Base-by-base conservation (phyloP, 1,284 basidiomycete genomes). In the Erythrobasidium hasegawianum region DNA sequence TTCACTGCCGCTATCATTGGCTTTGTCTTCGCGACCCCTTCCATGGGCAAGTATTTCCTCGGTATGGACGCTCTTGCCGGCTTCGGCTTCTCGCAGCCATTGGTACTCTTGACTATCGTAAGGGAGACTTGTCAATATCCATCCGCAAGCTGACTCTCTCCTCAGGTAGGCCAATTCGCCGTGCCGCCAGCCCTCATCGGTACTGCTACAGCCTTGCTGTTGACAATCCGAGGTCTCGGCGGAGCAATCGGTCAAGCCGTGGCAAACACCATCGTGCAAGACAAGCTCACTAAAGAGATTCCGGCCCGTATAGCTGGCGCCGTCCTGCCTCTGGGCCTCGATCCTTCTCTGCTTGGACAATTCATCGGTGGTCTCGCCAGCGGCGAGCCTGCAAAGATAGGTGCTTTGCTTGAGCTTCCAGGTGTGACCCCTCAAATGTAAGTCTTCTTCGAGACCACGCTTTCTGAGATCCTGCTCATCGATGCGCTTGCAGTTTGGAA, bases 291-390 rank as follows among this genome's bases (percentile, higher is more conserved):
- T 13, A 43, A 40, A 22, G 27, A 45, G 22, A 41, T 59, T 8
- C 41, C 22, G 5, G 40, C 38, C 16, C 33, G 29, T 24, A 59
- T 59, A 11, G 57, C 57, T 3, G 41, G 33, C 27, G 57, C 41
- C 20, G 47, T 43, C 16, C 43, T 59, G 13, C 57, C 57, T 1
- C 14, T 62, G 0, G 50, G 60, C 20, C 39, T 50, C 1, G 45
- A 54, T 29, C 60, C 60, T 8, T n/a, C n/a, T 26, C 60, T 54
- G 22, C 52, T 62, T 8, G 60, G 60, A 20, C 38, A 39, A 0
- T 45, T 62, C 18, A 62, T 62, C 50, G 60, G 60, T 13, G 60
- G 33, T 11, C 33, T 52, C 18, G 60, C 60, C 2, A 62, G 50
- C n/a, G 60, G 60, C 1, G 26, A 62, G 11, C 33, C 33, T 22